A percentile compares a stretch with the other conserved stretches of the same genome.
Evolutionary conservation across 169 alveolate species (phyloP).

Genomic region (Babesia sp.): DNA sequence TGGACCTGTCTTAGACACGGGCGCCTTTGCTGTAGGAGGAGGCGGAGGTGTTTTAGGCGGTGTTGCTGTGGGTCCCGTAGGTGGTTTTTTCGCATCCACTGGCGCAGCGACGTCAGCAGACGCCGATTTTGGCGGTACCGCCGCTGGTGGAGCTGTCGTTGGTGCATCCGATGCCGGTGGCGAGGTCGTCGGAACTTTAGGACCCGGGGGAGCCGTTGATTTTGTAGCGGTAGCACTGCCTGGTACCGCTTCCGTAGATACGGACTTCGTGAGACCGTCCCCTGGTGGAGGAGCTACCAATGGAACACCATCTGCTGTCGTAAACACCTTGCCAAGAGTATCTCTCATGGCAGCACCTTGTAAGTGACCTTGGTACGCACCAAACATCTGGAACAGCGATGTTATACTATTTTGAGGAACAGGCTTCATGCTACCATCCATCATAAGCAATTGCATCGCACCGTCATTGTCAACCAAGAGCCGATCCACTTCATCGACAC

Average conservation of each 20-base stretch:
- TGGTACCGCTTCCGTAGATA: neutral
- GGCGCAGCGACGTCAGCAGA: neutral
- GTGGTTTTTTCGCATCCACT: neutral
- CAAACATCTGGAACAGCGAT: slow-evolving; percentile 35
- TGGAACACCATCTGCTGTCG: neutral
- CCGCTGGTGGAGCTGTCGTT: neutral
- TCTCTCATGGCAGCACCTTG: neutral
- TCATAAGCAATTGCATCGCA: slow-evolving; percentile 21
- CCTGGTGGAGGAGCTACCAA: neutral
- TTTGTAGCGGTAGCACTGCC: neutral
- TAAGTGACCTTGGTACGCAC: neutral
- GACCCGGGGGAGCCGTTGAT: neutral
- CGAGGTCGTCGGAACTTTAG: neutral
- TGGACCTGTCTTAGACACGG: slow-evolving; percentile 9
- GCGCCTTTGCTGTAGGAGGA: neutral
- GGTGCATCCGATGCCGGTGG: neutral
- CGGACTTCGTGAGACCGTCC: neutral
- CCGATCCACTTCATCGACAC: slow-evolving; percentile 12
- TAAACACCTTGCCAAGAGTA: neutral
- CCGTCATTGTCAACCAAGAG: slow-evolving; percentile 11
- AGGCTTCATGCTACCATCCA: slow-evolving; percentile 16
- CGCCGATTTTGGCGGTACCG: neutral
- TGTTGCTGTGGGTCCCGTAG: neutral
- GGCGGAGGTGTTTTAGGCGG: neutral
- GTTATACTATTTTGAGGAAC: slow-evolving; percentile 14